Evolutionary conservation across 305 asterid genomes (phyloP), one percentile per base, ranked within the genome.

Genomic region (Fraxinus ornus): DNA sequence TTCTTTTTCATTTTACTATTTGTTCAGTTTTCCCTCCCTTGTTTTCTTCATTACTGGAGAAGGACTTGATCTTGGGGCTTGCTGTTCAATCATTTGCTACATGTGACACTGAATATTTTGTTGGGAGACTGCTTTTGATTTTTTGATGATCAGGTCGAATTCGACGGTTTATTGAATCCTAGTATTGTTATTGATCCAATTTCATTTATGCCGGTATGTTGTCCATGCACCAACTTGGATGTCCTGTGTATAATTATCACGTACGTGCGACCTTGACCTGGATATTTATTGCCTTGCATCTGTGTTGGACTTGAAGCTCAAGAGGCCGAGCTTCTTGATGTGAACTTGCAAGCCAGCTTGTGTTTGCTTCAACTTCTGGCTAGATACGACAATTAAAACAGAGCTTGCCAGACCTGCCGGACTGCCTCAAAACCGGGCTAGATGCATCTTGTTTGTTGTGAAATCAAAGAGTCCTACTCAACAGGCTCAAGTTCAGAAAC

Each of bases 31-130:
- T 28, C 8, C 5, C 13, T 30, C 21, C 37, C 39, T 2, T 5
- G 26, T 30, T 26, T 13, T 13, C 21, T 30, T 70, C 75, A 30
- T 70, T 35, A 80, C 71, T 33, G 86, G 80, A 41, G 81, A 81
- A 84, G 78, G 71, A 80, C 36, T 49, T 41, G 66, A 66, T 39
- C 41, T 52, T 83, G 73, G 83, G 68, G 41, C 70, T 60, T 76
- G 73, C 64, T 79, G 70, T 79, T 81, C 33, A 26, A 64, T 85
- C 71, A 73, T 41, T 85, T 77, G 19, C 60, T 85, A 74, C 3
- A 37, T 66, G 68, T 81, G 57, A 39, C 44, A 81, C 24, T 76
- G 85, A 84, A 86, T 77, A 80, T 52, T 75, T 28, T 68, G 70
- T 79, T 78, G 39, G 35, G 73, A 22, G 81, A 78, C 79, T 81